Base-by-base conservation (phyloP, 768 basidiomycete genomes). In the Rhodotorula graminis region DNA sequence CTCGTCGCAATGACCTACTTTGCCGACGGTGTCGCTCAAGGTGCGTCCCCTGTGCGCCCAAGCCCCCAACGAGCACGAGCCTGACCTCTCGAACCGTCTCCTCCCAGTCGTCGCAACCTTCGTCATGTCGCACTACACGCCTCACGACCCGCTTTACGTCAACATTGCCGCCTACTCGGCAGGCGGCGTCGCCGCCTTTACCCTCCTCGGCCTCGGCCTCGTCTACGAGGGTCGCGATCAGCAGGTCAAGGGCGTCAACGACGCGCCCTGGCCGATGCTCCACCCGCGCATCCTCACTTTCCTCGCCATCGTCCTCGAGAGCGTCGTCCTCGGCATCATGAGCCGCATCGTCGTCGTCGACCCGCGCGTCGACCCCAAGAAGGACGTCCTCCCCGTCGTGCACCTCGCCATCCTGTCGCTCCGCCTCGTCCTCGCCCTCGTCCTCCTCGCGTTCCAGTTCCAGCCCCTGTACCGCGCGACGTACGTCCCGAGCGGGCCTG, bases 81-180 rank as follows among this genome's bases (percentile, higher is more conserved):
- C 56, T 31, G 33, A 57, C 15, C 85, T 88, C 82, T 80, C 42
- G 23, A 37, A 40, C 23, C 29, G 23, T 21, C 57, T 64, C n/a
- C 33, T 25, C 15, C 18, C 67, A 75, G 74, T 76, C 40, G 40
- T 76, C 55, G 62, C 71, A 8, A 76, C 68, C 10, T 53, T 76
- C 42, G 46, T 76, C 65, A 58, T 31, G 27, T 72, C 60, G 18
- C 31, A 16, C 57, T 72, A 50, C 71, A 87, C 88, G 15, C 90
- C 88, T 1, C 92, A 92, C 75, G 90, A 92, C 16, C 93, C 93
- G 0, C 91, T 93, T 0, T 93, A 91, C 1, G 92, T 91, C 37
- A 97, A 95, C 65, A 96, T 90, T 31, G 93, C 93, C 3, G 92
- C 88, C 77, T 96, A 95, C 82, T 91, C 91, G 5, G 92, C 93